Percentiles rank a stretch among this genome's conserved stretches.
phyloP scores from a whole-genome alignment of 1,139 yeast species.

The Magnusiomyces suaveolens region DNA sequence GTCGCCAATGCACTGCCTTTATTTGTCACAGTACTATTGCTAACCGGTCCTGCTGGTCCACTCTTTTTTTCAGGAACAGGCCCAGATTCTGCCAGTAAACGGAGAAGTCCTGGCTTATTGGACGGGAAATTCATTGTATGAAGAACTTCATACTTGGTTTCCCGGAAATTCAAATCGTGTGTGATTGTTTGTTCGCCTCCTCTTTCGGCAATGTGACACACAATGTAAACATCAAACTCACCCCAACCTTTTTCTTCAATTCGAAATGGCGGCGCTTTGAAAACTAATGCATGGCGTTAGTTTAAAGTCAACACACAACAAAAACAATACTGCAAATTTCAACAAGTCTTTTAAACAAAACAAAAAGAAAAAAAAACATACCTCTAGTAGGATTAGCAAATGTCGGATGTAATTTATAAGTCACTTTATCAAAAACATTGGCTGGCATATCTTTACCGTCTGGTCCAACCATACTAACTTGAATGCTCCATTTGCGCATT shows the following conservation, averaged over 20 bases:
- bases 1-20: too few species aligned
- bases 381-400: conserved; percentile 76
- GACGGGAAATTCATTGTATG: conserved; percentile 70
- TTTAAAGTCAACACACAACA: neutral
- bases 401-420: conserved; percentile 90
- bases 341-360: neutral
- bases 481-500: conserved; percentile 89
- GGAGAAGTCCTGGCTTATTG: conserved; percentile 62
- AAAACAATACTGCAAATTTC: too few species aligned
- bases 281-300: conserved; percentile 26
- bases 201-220: conserved; percentile 69
- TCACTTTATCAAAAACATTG: conserved; percentile 78
- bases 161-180: conserved; percentile 81
- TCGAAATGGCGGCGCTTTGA: conserved; percentile 79
- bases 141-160: conserved; percentile 67
- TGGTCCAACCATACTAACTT: conserved; percentile 63
- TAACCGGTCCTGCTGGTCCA: conserved; percentile 16
- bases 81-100: conserved; percentile 71
- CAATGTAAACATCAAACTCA: conserved; percentile 82
- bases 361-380: conserved; percentile 13
- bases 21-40: neutral
- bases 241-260: conserved; percentile 98
- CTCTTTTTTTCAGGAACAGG: conserved; percentile 47
- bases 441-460: conserved; percentile 83
- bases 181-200: conserved; percentile 78